Evolutionary conservation across 345 rosid species (phyloP).

Genomic region (Stellera chamaejasme): DNA sequence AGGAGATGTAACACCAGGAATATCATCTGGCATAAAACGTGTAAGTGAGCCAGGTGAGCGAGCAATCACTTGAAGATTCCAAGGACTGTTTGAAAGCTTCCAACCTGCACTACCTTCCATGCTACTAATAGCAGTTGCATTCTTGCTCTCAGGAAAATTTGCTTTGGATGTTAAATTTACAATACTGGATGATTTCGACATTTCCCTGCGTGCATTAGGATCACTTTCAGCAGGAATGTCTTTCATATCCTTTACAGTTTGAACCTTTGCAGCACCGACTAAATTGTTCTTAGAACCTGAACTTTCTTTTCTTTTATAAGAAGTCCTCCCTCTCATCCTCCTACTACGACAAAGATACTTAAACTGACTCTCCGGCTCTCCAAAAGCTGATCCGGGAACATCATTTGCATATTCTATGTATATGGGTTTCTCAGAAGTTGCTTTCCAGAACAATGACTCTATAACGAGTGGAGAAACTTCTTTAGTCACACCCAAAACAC

Average conservation of each 20-base stretch:
- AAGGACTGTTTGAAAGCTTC: constrained; percentile 98
- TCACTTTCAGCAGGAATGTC: constrained; percentile 20
- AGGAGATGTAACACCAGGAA: constrained; percentile 98
- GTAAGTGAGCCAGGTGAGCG: constrained; percentile 97
- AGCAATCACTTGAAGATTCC: constrained; percentile 96
- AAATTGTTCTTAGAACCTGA: constrained; percentile 21
- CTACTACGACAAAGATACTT: constrained; percentile 57
- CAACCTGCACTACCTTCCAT: constrained; percentile 95
- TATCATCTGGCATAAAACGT: constrained; percentile 99
- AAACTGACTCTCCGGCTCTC: constrained; percentile 65
- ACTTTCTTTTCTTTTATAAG: constrained; percentile 46
- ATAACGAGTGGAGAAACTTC: constrained; percentile 66
- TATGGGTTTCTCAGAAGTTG: constrained; percentile 77
- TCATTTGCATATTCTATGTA: constrained; percentile 97
- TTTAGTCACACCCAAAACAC: constrained; percentile 53
- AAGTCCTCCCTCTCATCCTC: constrained; percentile 59
- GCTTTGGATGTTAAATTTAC: constrained; percentile 20
- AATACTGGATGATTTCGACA: constrained; percentile 4
- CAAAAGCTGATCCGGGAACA: constrained; percentile 96
- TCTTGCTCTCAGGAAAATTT: constrained; percentile 32
- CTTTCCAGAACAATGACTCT: constrained; percentile 91
- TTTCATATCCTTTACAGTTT: constrained; percentile 15
- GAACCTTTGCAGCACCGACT: constrained; percentile 16
- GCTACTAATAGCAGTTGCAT: constrained; percentile 34
- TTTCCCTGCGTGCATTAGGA: constrained; percentile 18